A percentile compares a stretch with the other conserved stretches of the same genome.
Evolutionary conservation across 305 asterid species (phyloP).

Genomic region (Salvia sclarea): DNA sequence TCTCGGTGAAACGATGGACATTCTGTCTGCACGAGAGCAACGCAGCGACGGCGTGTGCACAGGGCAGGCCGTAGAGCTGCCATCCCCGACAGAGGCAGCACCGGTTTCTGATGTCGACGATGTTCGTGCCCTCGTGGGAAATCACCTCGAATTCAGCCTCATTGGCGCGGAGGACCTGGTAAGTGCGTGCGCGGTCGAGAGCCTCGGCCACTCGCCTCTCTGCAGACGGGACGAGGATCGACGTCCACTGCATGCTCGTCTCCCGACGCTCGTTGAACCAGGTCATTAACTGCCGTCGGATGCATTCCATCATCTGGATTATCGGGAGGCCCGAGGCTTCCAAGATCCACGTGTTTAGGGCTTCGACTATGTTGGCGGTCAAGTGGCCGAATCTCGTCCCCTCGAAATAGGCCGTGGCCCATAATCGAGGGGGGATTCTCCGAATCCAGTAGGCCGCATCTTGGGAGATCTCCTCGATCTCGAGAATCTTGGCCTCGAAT

Average conservation of each 20-base stretch:
- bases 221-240: constrained; percentile 86
- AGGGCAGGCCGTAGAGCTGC: constrained; percentile 90
- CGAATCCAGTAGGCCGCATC: constrained; percentile 95
- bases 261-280: constrained; percentile 98
- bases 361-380: constrained; percentile 78
- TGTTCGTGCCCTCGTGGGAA: constrained; percentile 89
- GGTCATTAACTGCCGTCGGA: constrained; percentile 90
- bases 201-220: constrained; percentile 94
- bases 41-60: constrained; percentile 98
- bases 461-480: constrained; percentile 87
- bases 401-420: constrained; percentile 94
- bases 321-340: constrained; percentile 96
- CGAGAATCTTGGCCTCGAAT: constrained; percentile 73
- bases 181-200: constrained; percentile 85
- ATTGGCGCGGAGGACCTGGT: constrained; percentile 93
- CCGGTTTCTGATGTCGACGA: constrained; percentile 78
- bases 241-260: constrained; percentile 95
- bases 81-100: constrained; percentile 88
- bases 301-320: constrained; percentile 96
- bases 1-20: constrained; percentile 91
- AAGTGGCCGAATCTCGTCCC: constrained; percentile 91
- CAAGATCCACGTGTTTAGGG: constrained; percentile 73
- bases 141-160: constrained; percentile 96
- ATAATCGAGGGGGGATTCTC: constrained; percentile 69
- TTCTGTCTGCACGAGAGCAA: constrained; percentile 88